These are phyloP conservation scores for Juglanconis sp. DNA, from an alignment of 2,329 filamentous ascomycete genomes.

Conservation along the genomic window DNA sequence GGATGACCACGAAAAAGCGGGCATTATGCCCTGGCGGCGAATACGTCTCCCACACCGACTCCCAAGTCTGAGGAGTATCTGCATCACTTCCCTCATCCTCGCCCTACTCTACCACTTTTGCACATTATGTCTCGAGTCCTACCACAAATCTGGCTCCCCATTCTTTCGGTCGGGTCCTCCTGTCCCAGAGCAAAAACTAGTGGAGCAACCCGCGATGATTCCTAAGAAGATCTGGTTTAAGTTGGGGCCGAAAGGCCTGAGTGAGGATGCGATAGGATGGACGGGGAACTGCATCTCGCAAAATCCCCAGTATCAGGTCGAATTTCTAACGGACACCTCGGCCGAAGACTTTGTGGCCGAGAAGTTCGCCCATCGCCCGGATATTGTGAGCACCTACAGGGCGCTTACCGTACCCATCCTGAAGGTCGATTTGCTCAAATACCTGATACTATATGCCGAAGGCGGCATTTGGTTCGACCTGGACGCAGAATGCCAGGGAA, in stretches of 20 bases:
- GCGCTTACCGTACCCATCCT: constrained; percentile 11
- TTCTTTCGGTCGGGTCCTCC: too few relatives aligned
- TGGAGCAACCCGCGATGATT: background rate
- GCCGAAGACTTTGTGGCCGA: background rate
- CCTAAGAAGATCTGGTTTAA: constrained; percentile 6
- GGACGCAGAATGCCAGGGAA: constrained; percentile 13
- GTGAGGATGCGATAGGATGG: background rate
- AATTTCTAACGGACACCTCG: background rate
- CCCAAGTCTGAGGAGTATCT: too few relatives aligned
- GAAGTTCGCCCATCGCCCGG: background rate
- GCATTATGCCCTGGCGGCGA: too few relatives aligned
- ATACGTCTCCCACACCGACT: too few relatives aligned
- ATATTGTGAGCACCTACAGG: background rate
- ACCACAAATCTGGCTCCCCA: too few relatives aligned
- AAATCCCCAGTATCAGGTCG: background rate
- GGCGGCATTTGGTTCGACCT: constrained; percentile 19
- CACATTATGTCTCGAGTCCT: too few relatives aligned
- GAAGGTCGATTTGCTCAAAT: constrained; percentile 11
- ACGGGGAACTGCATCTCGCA: background rate
- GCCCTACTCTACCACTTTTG: too few relatives aligned
- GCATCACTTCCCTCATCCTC: too few relatives aligned
- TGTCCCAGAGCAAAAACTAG: too few relatives aligned
- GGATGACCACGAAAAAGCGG: too few relatives aligned
- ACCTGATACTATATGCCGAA: constrained; percentile 18
- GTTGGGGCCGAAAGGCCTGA: background rate